A percentile compares a stretch with the other conserved stretches of the same genome.
These are phyloP conservation scores for Pleurotus pulmonarius DNA, from an alignment of 768 basidiomycete species.

Conservation along the genomic window DNA sequence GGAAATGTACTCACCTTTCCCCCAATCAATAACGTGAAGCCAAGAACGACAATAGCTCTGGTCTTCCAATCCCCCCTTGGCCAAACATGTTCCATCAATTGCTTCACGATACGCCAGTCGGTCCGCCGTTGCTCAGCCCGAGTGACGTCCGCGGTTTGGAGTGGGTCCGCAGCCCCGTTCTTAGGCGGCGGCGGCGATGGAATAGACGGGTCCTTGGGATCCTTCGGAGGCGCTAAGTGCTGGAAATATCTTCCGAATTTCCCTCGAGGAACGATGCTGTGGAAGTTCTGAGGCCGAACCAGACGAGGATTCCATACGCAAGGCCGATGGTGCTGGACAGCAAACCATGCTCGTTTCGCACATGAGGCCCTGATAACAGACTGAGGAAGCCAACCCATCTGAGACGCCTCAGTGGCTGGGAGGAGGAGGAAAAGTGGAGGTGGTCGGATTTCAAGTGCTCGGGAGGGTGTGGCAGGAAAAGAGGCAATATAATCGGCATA, in stretches of 20 bases:
- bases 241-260: neutral
- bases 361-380: neutral
- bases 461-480: neutral
- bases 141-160: slow-evolving; percentile 22
- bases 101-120: slow-evolving; percentile 86
- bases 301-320: neutral
- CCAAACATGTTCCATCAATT: slow-evolving; percentile 89
- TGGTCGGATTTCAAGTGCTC: neutral
- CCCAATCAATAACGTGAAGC: slow-evolving; percentile 72
- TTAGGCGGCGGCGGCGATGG: slow-evolving; percentile 12
- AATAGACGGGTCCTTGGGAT: neutral
- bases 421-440: neutral
- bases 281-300: neutral
- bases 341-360: neutral
- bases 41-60: slow-evolving; percentile 76
- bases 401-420: neutral
- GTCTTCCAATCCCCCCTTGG: slow-evolving; percentile 83
- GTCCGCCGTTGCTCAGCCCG: slow-evolving; percentile 55
- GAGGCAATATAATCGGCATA: too few species aligned
- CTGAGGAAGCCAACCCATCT: slow-evolving; percentile 2
- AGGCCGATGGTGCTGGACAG: neutral
- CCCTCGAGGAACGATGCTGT: neutral
- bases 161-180: slow-evolving; percentile 1
- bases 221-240: neutral
- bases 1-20: slow-evolving; percentile 67